Evolutionary conservation across 1,284 basidiomycete genomes (phyloP).

Genomic region (Pisolithus thermaeus): DNA sequence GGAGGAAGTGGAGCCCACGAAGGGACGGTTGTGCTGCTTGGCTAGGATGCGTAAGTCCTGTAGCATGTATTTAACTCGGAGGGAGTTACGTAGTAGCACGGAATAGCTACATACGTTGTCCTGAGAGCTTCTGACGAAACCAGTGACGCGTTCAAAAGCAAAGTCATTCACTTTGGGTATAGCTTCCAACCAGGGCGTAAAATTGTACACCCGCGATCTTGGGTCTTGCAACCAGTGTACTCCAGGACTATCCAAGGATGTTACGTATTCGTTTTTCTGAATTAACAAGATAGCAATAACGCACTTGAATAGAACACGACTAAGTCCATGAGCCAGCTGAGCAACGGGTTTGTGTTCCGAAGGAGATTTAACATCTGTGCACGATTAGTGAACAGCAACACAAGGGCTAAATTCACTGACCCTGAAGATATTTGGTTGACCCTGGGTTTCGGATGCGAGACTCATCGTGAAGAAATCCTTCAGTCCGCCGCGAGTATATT

Average conservation of each 20-base stretch:
- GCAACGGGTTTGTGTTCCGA: conserved; percentile 57
- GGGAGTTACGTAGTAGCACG: neutral
- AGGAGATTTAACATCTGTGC: conserved; percentile 43
- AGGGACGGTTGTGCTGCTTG: conserved; percentile 52
- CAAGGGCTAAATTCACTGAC: conserved; percentile 3
- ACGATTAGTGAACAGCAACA: neutral
- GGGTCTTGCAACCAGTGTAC: conserved; percentile 90
- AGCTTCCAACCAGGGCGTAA: conserved; percentile 60
- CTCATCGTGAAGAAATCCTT: conserved; percentile 37
- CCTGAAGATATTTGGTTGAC: conserved; percentile 15
- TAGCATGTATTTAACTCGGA: neutral
- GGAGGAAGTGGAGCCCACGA: conserved; percentile 91
- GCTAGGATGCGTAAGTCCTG: conserved; percentile 69
- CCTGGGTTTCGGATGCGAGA: conserved; percentile 24
- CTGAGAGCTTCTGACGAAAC: conserved; percentile 77
- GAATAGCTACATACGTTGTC: conserved; percentile 51
- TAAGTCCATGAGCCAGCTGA: conserved; percentile 69
- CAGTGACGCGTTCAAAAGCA: conserved; percentile 76
- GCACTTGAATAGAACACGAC: conserved; percentile 83
- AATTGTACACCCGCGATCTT: conserved; percentile 85
- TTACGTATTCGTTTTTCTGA: conserved; percentile 4
- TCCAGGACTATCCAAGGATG: conserved; percentile 58
- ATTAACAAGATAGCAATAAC: neutral
- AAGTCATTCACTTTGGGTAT: conserved; percentile 86
- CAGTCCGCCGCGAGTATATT: conserved; percentile 32